These are phyloP conservation scores for Aspergillus bridgeri DNA, from an alignment of 495 filamentous ascomycete genomes.

Conservation along the genomic window DNA sequence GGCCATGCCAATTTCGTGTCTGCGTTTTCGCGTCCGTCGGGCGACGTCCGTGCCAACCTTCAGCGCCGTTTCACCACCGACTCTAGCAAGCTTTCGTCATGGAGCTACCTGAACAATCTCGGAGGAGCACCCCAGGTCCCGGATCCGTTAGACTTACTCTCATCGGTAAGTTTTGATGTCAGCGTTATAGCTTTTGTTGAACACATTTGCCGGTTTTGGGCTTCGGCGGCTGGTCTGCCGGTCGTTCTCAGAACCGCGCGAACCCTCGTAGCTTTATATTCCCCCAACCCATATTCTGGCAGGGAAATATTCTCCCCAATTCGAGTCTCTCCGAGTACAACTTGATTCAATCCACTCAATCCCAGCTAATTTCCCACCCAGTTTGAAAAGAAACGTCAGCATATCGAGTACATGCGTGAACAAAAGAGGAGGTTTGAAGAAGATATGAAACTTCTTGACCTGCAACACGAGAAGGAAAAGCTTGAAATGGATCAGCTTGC, in stretches of 20 bases:
- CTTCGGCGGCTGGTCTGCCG: not conserved
- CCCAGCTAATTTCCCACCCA: conserved; percentile 28
- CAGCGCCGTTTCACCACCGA: conserved; percentile 94
- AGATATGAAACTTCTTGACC: conserved; percentile 80
- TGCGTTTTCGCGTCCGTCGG: conserved; percentile 49
- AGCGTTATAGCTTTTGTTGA: not conserved
- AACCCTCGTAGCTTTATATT: not conserved
- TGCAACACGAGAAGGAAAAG: conserved; percentile 75
- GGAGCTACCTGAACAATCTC: conserved; percentile 65
- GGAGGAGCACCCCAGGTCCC: conserved; percentile 37
- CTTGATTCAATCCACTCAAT: conserved; percentile 16
- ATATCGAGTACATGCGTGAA: conserved; percentile 81
- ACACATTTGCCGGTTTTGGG: not conserved
- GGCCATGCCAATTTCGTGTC: conserved; percentile 57
- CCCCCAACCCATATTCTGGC: not conserved
- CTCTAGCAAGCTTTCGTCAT: conserved; percentile 77
- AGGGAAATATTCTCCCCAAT: too few species aligned
- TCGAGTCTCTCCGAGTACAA: too few species aligned
- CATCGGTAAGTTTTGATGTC: conserved; percentile 43
- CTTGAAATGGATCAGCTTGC: conserved; percentile 78
- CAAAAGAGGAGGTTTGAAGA: conserved; percentile 81
- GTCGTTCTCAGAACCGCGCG: not conserved
- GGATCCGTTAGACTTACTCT: conserved; percentile 56
- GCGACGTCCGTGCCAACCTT: conserved; percentile 66
- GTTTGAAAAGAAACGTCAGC: conserved; percentile 89